phyloP scores from a whole-genome alignment of 345 rosid species.

The Eucalyptus lansdowneana region DNA sequence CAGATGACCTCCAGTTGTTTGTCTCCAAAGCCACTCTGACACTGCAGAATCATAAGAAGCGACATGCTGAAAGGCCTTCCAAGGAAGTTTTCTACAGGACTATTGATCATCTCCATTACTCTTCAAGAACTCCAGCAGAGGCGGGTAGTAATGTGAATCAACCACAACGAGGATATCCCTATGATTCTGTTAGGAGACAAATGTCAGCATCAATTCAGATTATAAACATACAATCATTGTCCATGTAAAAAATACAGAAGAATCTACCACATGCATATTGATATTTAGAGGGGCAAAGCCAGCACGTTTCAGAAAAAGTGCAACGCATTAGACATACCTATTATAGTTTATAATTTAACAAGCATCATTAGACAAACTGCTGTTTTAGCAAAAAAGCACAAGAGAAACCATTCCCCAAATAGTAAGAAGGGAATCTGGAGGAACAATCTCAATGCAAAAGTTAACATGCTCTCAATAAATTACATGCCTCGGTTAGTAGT shows the following conservation, averaged over 20 bases:
- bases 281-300: not conserved
- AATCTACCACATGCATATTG: not conserved
- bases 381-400: not conserved
- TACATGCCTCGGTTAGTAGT: not conserved
- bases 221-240: not conserved
- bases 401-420: not conserved
- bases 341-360: not conserved
- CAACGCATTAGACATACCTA: not conserved
- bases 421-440: not conserved
- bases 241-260: not conserved
- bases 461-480: not conserved
- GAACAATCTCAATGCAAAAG: not conserved
- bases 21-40: conserved; percentile 97
- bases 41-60: conserved; percentile 93
- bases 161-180: conserved; percentile 85
- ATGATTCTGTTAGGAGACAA: conserved; percentile 48
- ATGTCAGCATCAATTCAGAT: not conserved
- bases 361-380: not conserved
- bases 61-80: conserved; percentile 86
- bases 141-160: conserved; percentile 66
- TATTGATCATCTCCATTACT: conserved; percentile 48
- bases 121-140: conserved; percentile 59
- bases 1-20: conserved; percentile 22
- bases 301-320: not conserved
- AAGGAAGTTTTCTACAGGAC: conserved; percentile 75